Evolutionary conservation across 2,329 filamentous ascomycete species (phyloP), one percentile per base, ranked within the genome.

Genomic region (Ophiostoma quercus): DNA sequence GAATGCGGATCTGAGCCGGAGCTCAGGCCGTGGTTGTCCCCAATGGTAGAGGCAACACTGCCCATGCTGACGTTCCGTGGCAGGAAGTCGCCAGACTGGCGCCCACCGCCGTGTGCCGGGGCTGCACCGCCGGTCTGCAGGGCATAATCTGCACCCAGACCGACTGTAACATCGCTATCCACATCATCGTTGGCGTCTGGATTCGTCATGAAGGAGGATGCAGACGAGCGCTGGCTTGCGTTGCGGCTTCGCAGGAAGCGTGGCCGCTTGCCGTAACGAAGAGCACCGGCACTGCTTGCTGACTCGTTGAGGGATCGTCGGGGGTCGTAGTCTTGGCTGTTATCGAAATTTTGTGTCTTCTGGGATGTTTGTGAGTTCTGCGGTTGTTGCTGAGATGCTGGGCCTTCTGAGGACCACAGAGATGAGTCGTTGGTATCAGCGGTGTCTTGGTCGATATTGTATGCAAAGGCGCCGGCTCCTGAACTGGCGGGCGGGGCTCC

Each of bases 11-110:
- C 57, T 11, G 57, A 62, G 14, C 29, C 16, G 7, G 60, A n/a
- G 32, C 60, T 63, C 6, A 37, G 32, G 84, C 78, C 37, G 83
- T 81, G 73, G 83, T 84, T 37, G 25, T 88, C 86, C n/a, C 88
- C 85, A 66, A 84, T 80, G 0, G 90, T 92, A 5, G 93, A 97
- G 1, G 88, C 90, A 81, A 97, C 92, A 77, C 94, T 97, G 29
- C 93, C 93, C 71, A 97, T 85, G 79, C 94, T 97, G 72, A 94
- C 89, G 12, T 93, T 87, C 32, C 94, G 85, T 25, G 90, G 88
- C 69, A 96, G 82, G 2, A 81, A 80, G 71, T 85, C 83, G 77
- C 84, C 86, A 32, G 81, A 77, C 69, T 79, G 82, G 51, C 84
- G 82, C 34, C 83, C 81, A 74, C 83, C 79, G 9, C 82, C 84